Conservation (phyloP, 805 yeast genomes). For the Metschnikowia kofuensis region DNA sequence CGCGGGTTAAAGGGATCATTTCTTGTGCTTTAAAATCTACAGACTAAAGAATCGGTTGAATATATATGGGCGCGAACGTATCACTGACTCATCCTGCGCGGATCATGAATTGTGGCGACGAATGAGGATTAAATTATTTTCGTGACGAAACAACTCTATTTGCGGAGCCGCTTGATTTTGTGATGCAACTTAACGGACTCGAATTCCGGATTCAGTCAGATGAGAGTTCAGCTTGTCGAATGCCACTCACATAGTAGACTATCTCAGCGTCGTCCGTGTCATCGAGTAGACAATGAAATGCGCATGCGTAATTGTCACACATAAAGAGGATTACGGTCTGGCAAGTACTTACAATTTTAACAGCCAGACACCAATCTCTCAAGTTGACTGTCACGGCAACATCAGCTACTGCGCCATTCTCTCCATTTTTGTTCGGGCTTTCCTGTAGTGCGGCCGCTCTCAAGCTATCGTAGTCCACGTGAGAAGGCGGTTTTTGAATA, state of each 20-base stretch:
- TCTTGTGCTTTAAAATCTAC: neutral
- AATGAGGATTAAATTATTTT: too few relatives aligned
- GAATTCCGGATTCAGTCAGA: neutral
- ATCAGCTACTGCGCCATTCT: constrained; percentile 24
- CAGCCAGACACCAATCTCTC: constrained; percentile 68
- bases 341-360: constrained; percentile 58
- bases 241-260: constrained; percentile 54
- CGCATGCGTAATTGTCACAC: constrained; percentile 55
- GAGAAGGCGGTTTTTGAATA: constrained; percentile 34
- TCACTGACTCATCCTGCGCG: constrained; percentile 1
- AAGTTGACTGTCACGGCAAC: constrained; percentile 50
- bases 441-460: constrained; percentile 17
- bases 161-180: too few relatives aligned
- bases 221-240: constrained; percentile 5
- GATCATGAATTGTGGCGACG: too few relatives aligned
- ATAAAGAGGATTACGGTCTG: constrained; percentile 59
- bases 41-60: neutral
- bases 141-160: too few relatives aligned
- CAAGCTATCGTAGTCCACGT: constrained; percentile 23
- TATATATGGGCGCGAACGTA: neutral
- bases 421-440: constrained; percentile 10
- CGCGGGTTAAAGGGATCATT: constrained; percentile 48
- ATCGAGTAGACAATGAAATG: constrained; percentile 65
- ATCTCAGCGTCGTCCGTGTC: constrained; percentile 64
- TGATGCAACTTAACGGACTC: too few relatives aligned